A percentile compares a stretch with the other conserved stretches of the same genome.
Evolutionary conservation across 176 grass and related monocot species (phyloP).

Genomic region (Oryza meridionalis): DNA sequence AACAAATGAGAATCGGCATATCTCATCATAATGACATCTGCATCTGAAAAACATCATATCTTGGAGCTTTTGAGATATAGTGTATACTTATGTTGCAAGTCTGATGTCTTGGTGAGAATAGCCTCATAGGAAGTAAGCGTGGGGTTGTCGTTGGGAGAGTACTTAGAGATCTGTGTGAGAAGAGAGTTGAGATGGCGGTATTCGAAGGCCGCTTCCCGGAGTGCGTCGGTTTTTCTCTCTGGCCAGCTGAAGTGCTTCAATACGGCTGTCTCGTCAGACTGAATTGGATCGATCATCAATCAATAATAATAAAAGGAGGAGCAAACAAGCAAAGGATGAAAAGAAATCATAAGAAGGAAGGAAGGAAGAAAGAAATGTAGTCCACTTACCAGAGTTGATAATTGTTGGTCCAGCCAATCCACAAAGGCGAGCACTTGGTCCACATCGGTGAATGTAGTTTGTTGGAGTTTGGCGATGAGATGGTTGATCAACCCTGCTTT

Average conservation of each 20-base stretch:
- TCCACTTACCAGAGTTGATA: constrained; percentile 54
- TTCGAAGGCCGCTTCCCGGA: constrained; percentile 55
- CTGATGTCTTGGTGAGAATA: constrained; percentile 50
- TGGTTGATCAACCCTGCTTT: constrained; percentile 79
- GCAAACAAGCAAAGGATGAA: background rate
- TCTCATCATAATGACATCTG: no score
- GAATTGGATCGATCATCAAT: background rate
- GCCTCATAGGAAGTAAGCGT: constrained; percentile 44
- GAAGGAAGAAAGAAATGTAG: background rate
- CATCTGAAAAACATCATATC: no score
- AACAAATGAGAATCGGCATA: no score
- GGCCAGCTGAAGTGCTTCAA: constrained; percentile 76
- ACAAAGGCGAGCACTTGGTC: constrained; percentile 61
- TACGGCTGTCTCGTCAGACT: constrained; percentile 68
- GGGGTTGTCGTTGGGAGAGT: constrained; percentile 13
- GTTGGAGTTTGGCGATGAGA: constrained; percentile 73
- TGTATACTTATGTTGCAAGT: constrained; percentile 55
- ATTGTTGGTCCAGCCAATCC: constrained; percentile 63
- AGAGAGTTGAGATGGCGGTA: constrained; percentile 55
- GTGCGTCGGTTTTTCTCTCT: constrained; percentile 63
- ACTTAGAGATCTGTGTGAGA: constrained; percentile 36
- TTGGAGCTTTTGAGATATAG: background rate
- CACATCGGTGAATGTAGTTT: constrained; percentile 51
- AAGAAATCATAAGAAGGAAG: background rate
- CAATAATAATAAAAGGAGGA: background rate